Evolutionary conservation across 1,284 basidiomycete genomes (phyloP).

Genomic region (Wolfiporia cocos): DNA sequence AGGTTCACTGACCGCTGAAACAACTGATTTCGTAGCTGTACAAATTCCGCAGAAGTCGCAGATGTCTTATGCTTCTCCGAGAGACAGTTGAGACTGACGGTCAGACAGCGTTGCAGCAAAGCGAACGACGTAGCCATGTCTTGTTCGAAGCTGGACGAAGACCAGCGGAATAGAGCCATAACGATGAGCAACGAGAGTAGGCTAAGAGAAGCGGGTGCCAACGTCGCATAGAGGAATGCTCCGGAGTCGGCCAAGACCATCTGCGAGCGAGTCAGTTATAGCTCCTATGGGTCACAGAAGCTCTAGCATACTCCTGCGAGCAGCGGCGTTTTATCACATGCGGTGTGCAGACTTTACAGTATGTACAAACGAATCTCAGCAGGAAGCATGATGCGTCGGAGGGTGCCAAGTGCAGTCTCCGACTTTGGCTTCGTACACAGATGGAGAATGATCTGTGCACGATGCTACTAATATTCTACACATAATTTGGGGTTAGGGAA

Average conservation of each 20-base stretch:
- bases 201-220: constrained; percentile 34
- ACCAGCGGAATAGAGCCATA: constrained; percentile 36
- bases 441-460: too few relatives aligned
- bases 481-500: too few relatives aligned
- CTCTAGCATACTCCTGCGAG: too few relatives aligned
- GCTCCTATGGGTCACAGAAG: too few relatives aligned
- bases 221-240: constrained; percentile 37
- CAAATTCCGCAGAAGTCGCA: constrained; percentile 15
- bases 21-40: constrained; percentile 25
- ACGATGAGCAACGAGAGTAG: constrained; percentile 34
- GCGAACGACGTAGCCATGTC: constrained; percentile 33
- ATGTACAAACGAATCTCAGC: too few relatives aligned
- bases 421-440: too few relatives aligned
- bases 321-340: too few relatives aligned
- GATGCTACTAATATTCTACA: too few relatives aligned
- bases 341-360: too few relatives aligned
- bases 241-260: constrained; percentile 25
- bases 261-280: constrained; percentile 17
- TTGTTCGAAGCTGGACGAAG: constrained; percentile 37
- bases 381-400: too few relatives aligned
- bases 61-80: constrained; percentile 13
- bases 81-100: constrained; percentile 26
- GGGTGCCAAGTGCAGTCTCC: too few relatives aligned
- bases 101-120: constrained; percentile 30
- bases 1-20: constrained; percentile 34